Base-by-base conservation (phyloP, 2,329 filamentous ascomycete genomes). In the Neofusicoccum cordaticola region DNA sequence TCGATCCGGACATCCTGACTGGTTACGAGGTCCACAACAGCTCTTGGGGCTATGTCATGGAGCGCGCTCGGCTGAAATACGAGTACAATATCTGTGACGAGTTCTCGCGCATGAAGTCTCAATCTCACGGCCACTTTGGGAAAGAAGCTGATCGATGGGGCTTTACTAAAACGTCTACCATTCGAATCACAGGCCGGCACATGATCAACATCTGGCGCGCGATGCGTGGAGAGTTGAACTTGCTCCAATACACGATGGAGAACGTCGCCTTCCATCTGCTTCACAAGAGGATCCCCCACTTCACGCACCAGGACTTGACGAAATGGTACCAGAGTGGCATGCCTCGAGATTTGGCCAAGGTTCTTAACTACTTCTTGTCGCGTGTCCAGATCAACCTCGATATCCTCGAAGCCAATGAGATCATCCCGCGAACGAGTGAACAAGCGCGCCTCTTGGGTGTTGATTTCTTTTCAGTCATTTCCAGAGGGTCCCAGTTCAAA, bases 161-260 rank as follows among this genome's bases (percentile, higher is more conserved):
- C 0, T 97, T 96, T 80, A 95, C 92, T 67, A 93, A 93, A 62
- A 96, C 93, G 0, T 97, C 93, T 2, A 94, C 92, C 2, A 93
- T 98, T 69, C 88, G 88, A 64, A 86, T 99, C n/a, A 97, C 93
- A 0, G 95, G 95, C 4, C 86, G 95, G 67, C 94, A 98, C 74
- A 92, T 96, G 84, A 93, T 99, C 80, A 98, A 98, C 70, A 90
- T 98, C 51, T 98, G 95, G 93, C 86, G 94, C 70, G 93, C 93
- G 0, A 97, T 99, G 93, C 86, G 92, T 65, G 87, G 89, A n/a
- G 94, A 97, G 77, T 79, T 99, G 34, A 96, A 93, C 69, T 80
- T 99, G 34, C 83, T 97, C 11, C 93, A 97, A 73, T 98, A 99
- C 73, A 97, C 91, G 0, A 90, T 98, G 87, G 95, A 98, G 76